Conservation (phyloP, 495 filamentous ascomycete genomes). For the Annulohypoxylon nitens region DNA sequence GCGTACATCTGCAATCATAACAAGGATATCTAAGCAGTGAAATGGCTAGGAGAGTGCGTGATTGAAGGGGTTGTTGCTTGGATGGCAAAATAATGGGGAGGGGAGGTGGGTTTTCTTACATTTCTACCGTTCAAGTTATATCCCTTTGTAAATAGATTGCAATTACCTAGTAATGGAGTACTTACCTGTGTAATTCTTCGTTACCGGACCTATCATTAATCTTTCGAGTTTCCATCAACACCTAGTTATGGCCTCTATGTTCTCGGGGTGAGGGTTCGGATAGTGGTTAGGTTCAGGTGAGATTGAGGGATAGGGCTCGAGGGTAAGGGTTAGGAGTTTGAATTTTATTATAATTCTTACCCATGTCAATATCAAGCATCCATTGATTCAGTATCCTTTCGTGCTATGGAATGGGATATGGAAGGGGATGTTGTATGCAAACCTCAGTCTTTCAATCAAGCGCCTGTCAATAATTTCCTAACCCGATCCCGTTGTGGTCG, state of each 20-base stretch:
- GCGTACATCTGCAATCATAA: slow-evolving; percentile 21
- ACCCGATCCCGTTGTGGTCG: slow-evolving; percentile 30
- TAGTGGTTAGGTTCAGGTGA: no score
- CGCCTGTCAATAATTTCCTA: not conserved
- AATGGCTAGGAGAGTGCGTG: not conserved
- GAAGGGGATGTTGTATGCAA: not conserved
- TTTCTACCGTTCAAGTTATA: no score
- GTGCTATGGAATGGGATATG: no score
- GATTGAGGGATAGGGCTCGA: not conserved
- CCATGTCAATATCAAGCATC: no score
- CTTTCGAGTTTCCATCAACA: not conserved
- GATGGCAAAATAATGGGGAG: not conserved
- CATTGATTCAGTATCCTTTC: no score
- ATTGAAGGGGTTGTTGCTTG: not conserved
- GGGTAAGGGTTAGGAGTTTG: not conserved
- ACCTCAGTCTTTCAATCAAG: not conserved
- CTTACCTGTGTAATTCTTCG: no score
- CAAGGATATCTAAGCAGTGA: not conserved
- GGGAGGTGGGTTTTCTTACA: not conserved
- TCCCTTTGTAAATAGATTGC: no score
- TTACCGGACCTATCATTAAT: not conserved
- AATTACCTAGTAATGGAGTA: no score
- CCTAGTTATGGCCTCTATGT: no score
- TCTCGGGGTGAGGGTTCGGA: no score
- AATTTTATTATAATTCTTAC: no score